Evolutionary conservation across 305 asterid genomes (phyloP).

Genomic region (Rubia peregrina): DNA sequence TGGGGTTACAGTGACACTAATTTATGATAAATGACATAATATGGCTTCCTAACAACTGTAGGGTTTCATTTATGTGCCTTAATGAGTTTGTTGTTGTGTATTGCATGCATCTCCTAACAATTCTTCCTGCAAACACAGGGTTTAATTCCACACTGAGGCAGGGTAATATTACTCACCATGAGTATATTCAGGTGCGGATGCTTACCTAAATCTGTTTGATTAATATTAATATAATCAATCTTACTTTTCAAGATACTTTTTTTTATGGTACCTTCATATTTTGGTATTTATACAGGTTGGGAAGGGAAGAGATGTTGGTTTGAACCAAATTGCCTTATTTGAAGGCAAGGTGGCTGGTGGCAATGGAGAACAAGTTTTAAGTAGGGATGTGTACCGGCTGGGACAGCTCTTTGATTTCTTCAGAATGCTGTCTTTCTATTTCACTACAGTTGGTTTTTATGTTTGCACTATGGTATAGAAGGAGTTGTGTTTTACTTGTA

Average conservation of each 20-base stretch:
- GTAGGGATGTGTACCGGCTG: constrained; percentile 94
- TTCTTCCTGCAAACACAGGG: constrained; percentile 41
- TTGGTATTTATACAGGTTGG: constrained; percentile 63
- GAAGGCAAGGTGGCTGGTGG: constrained; percentile 99
- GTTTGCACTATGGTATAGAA: constrained; percentile 95
- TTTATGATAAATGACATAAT: background rate
- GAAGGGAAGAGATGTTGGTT: constrained; percentile 98
- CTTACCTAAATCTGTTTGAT: constrained; percentile 14
- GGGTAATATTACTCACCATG: constrained; percentile 98
- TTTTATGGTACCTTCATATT: constrained; percentile 19
- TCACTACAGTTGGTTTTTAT: constrained; percentile 90
- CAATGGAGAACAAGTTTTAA: constrained; percentile 97
- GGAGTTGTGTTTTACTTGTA: background rate
- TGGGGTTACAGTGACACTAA: background rate
- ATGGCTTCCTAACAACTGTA: background rate
- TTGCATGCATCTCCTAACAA: background rate
- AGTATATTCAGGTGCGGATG: constrained; percentile 77
- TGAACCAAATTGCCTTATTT: constrained; percentile 93
- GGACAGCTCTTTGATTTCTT: constrained; percentile 97
- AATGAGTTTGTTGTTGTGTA: background rate
- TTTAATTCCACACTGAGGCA: constrained; percentile 96
- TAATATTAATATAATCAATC: background rate
- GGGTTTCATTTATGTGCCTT: constrained; percentile 5
- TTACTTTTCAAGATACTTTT: background rate
- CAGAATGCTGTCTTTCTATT: constrained; percentile 91